phyloP scores from a whole-genome alignment of 2,329 filamentous ascomycete genomes.

The Claviceps humidiphila region DNA sequence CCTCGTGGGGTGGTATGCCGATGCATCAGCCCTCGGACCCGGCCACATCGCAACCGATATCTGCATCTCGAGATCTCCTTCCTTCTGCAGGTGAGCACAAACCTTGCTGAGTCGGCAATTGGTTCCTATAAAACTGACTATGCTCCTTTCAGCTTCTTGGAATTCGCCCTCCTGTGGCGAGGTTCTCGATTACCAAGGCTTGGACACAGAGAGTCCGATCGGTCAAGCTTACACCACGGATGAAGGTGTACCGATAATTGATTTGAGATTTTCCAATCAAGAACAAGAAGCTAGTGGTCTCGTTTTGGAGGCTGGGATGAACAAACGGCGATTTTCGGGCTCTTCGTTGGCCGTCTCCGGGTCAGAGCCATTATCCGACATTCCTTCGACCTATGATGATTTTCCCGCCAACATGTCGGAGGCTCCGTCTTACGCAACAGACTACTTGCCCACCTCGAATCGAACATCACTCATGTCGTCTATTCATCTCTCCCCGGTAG shows the following conservation, averaged over 20 bases:
- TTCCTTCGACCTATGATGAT: constrained; percentile 59
- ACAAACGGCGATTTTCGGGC: constrained; percentile 53
- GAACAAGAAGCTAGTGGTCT: constrained; percentile 36
- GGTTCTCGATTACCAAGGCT: constrained; percentile 37
- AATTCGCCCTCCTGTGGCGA: constrained; percentile 44
- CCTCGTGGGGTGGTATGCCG: constrained; percentile 6
- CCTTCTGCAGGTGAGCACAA: constrained; percentile 4
- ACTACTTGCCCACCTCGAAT: constrained; percentile 54
- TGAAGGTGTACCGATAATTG: constrained; percentile 48
- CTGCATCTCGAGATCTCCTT: constrained; percentile 3
- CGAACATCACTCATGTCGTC: constrained; percentile 58
- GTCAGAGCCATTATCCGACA: constrained; percentile 49
- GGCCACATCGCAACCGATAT: constrained; percentile 8
- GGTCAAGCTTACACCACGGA: constrained; percentile 50
- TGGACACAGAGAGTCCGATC: constrained; percentile 46
- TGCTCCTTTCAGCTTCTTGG: constrained; percentile 23
- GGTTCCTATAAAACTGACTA: not conserved
- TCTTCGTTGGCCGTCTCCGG: constrained; percentile 64
- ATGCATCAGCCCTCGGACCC: not conserved
- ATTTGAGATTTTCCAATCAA: constrained; percentile 38
- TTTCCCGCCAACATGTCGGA: constrained; percentile 54
- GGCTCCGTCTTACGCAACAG: constrained; percentile 51
- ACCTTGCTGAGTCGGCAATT: not conserved
- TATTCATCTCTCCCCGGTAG: constrained; percentile 58
- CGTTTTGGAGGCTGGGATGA: constrained; percentile 37